phyloP scores from a whole-genome alignment of 2,329 filamentous ascomycete genomes.

The Massarina eburnea region DNA sequence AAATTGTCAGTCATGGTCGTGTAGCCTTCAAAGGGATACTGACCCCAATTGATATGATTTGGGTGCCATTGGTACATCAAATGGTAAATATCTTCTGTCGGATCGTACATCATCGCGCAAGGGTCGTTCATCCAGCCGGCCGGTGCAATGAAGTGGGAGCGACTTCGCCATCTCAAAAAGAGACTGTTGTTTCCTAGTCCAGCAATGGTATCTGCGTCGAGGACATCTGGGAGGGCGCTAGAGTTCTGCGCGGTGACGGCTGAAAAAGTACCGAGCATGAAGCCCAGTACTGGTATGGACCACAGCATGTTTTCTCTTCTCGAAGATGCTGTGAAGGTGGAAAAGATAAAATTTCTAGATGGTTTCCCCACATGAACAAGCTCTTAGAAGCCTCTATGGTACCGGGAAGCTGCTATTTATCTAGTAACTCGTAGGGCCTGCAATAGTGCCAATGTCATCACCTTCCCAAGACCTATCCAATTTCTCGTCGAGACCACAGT shows the following conservation, averaged over 20 bases:
- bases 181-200: conserved; percentile 50
- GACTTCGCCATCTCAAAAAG: conserved; percentile 52
- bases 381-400: too few relatives aligned
- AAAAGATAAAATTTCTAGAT: too few relatives aligned
- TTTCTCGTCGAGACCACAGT: not conserved
- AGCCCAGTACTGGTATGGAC: conserved; percentile 16
- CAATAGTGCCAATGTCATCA: not conserved
- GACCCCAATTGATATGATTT: conserved; percentile 50
- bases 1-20: conserved; percentile 5
- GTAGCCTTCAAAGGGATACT: not conserved
- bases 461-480: not conserved
- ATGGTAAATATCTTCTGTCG: conserved; percentile 52
- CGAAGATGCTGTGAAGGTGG: too few relatives aligned
- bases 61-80: conserved; percentile 57
- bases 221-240: conserved; percentile 21
- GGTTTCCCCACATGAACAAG: too few relatives aligned
- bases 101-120: conserved; percentile 55
- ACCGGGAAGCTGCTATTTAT: not conserved
- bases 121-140: conserved; percentile 56
- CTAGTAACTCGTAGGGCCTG: not conserved
- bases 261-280: conserved; percentile 24
- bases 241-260: conserved; percentile 21
- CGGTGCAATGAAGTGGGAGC: conserved; percentile 50
- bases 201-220: conserved; percentile 31
- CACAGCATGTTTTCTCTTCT: too few relatives aligned